Percentiles rank a stretch among this genome's conserved stretches.
These are phyloP conservation scores for Aureobasidium sp. DNA, from an alignment of 2,329 filamentous ascomycete species.

Conservation along the genomic window DNA sequence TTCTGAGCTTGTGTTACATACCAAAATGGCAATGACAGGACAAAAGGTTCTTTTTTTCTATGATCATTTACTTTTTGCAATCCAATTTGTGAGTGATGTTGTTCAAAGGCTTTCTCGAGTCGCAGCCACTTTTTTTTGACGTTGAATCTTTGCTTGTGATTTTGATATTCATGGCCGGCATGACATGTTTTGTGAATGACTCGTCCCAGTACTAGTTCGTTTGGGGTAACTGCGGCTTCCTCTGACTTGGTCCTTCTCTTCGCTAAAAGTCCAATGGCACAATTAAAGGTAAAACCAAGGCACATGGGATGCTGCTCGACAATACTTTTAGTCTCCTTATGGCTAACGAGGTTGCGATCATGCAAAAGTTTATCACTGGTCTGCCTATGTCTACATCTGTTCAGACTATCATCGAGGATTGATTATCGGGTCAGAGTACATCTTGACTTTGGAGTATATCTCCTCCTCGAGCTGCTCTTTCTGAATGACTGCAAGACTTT, in stretches of 20 bases:
- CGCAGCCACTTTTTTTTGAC: neutral
- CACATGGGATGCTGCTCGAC: too few species aligned
- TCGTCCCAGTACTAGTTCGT: neutral
- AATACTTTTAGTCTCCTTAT: too few species aligned
- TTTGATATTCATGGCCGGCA: neutral
- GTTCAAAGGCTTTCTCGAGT: neutral
- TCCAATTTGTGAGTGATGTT: neutral
- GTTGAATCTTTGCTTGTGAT: neutral
- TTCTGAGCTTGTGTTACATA: constrained; percentile 9
- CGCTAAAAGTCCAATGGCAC: too few species aligned
- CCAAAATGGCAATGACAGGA: constrained; percentile 11
- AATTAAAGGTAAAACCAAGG: too few species aligned
- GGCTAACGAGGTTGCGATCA: too few species aligned
- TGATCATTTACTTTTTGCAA: neutral
- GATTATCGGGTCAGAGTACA: too few species aligned
- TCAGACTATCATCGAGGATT: too few species aligned
- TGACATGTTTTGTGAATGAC: constrained; percentile 3
- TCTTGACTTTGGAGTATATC: too few species aligned
- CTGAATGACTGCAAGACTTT: too few species aligned
- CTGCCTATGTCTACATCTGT: too few species aligned
- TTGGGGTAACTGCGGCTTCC: neutral
- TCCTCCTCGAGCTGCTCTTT: too few species aligned
- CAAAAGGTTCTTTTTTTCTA: constrained; percentile 7
- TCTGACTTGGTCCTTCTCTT: neutral
- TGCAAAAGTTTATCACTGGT: too few species aligned